phyloP scores from a whole-genome alignment of 2,329 filamentous ascomycete genomes.

The Colletotrichum salicis region DNA sequence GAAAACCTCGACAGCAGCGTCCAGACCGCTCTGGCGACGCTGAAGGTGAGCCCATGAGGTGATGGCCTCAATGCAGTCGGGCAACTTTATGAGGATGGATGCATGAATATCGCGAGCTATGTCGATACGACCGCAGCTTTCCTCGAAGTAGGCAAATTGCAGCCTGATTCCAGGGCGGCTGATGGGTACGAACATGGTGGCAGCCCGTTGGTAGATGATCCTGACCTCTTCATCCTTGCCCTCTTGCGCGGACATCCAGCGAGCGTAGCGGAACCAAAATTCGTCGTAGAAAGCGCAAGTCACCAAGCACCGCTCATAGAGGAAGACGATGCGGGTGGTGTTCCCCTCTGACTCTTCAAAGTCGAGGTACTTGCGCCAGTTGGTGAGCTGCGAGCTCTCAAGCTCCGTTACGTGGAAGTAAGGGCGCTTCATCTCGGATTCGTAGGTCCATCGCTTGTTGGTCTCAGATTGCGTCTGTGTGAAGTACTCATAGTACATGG shows the following conservation, averaged over 20 bases:
- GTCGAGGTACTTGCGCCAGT: slow-evolving; percentile 97
- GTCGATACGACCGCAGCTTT: slow-evolving; percentile 80
- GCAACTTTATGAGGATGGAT: slow-evolving; percentile 79
- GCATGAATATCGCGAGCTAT: slow-evolving; percentile 87
- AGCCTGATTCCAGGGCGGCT: slow-evolving; percentile 85
- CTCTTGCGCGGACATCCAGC: slow-evolving; percentile 88
- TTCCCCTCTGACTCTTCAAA: slow-evolving; percentile 91
- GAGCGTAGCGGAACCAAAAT: slow-evolving; percentile 96
- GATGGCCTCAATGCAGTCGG: slow-evolving; percentile 87
- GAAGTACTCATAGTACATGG: slow-evolving; percentile 83
- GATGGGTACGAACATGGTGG: slow-evolving; percentile 86
- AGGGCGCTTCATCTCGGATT: slow-evolving; percentile 92
- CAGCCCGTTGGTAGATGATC: slow-evolving; percentile 89
- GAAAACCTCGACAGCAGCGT: slow-evolving; percentile 85
- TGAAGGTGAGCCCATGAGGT: slow-evolving; percentile 87
- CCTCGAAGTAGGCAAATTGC: slow-evolving; percentile 95
- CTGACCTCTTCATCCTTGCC: slow-evolving; percentile 90
- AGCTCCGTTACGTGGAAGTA: slow-evolving; percentile 98
- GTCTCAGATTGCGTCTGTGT: slow-evolving; percentile 86
- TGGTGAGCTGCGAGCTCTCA: slow-evolving; percentile 83
- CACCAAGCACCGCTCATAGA: slow-evolving; percentile 94
- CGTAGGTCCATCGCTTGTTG: slow-evolving; percentile 92
- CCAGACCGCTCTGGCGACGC: slow-evolving; percentile 83
- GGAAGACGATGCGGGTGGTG: slow-evolving; percentile 77
- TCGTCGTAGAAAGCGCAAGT: slow-evolving; percentile 96